A percentile compares a stretch with the other conserved stretches of the same genome.
Conservation (phyloP, 768 basidiomycete species). For the Termitomyces sp. region DNA sequence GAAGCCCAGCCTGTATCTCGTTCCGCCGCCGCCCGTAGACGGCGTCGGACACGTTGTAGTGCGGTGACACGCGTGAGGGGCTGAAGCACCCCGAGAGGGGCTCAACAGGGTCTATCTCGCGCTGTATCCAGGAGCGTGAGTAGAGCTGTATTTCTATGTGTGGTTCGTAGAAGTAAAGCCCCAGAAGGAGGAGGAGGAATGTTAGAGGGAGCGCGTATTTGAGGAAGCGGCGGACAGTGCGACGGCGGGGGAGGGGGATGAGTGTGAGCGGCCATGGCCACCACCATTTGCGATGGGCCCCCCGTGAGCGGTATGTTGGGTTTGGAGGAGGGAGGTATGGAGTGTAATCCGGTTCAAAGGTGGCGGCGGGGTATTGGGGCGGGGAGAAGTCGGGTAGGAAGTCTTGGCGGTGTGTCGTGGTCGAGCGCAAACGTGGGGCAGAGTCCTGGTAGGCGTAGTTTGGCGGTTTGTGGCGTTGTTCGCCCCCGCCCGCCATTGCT, state of each 20-base stretch:
- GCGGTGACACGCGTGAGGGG: conserved; percentile 51
- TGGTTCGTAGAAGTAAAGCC: conserved; percentile 67
- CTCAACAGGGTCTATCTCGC: conserved; percentile 63
- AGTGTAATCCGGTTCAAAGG: conserved; percentile 18
- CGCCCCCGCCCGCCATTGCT: conserved; percentile 37
- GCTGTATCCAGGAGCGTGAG: conserved; percentile 68
- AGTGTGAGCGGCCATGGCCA: conserved; percentile 19
- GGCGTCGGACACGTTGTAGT: conserved; percentile 66
- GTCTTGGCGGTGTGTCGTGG: conserved; percentile 19
- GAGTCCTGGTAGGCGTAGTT: conserved; percentile 41
- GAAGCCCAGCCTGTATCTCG: conserved; percentile 79
- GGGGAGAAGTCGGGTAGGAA: conserved; percentile 14
- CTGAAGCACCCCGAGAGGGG: conserved; percentile 79
- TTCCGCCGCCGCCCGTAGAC: conserved; percentile 64
- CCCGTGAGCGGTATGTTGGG: conserved; percentile 28
- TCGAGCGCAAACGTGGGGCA: conserved; percentile 30
- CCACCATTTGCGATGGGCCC: conserved; percentile 8
- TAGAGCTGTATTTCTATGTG: conserved; percentile 87
- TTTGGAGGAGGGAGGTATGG: conserved; percentile 22
- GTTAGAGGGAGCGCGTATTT: conserved; percentile 36
- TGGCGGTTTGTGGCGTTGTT: conserved; percentile 44
- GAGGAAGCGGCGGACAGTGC: conserved; percentile 26
- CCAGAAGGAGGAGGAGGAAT: conserved; percentile 42
- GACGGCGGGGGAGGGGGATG: conserved; percentile 31
- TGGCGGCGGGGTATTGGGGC: conserved; percentile 24